Conservation (phyloP, 768 basidiomycete genomes). For the Megacollybia marginata region DNA sequence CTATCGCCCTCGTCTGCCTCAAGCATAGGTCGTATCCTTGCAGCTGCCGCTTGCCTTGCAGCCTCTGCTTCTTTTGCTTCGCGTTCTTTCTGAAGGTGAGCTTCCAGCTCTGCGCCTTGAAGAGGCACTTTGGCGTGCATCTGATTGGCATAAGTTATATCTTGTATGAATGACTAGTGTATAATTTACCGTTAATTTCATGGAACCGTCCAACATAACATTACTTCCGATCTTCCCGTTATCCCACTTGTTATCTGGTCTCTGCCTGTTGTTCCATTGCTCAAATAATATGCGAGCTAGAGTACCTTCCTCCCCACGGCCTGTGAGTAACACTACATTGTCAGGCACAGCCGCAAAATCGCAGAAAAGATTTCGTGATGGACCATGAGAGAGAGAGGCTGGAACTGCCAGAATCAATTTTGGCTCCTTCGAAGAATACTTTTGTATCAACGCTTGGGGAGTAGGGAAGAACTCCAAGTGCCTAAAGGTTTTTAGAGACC, state of each 20-base stretch:
- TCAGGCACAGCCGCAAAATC: constrained; percentile 78
- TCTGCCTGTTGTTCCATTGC: constrained; percentile 79
- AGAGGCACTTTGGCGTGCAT: constrained; percentile 88
- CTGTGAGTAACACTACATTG: constrained; percentile 84
- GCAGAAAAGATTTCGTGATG: constrained; percentile 78
- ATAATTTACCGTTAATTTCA: constrained; percentile 55
- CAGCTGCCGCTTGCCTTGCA: constrained; percentile 77
- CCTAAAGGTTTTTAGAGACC: constrained; percentile 19
- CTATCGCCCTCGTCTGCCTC: constrained; percentile 92
- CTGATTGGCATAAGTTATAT: constrained; percentile 27
- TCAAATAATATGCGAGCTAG: constrained; percentile 75
- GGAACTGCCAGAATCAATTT: constrained; percentile 94
- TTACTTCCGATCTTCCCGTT: constrained; percentile 84
- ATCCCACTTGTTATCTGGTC: constrained; percentile 80
- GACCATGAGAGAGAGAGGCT: constrained; percentile 86
- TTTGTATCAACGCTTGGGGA: constrained; percentile 71
- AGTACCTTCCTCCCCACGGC: constrained; percentile 72
- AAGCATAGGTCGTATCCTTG: constrained; percentile 78
- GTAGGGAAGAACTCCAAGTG: constrained; percentile 89
- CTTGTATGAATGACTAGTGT: not conserved
- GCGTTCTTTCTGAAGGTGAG: constrained; percentile 68
- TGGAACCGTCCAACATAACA: constrained; percentile 68
- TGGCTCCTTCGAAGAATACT: constrained; percentile 80
- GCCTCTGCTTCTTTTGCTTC: constrained; percentile 75
- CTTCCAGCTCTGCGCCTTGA: constrained; percentile 82